phyloP scores from a whole-genome alignment of 225 moss, liverwort and hornwort species.

The Physcomitrellopsis africana region DNA sequence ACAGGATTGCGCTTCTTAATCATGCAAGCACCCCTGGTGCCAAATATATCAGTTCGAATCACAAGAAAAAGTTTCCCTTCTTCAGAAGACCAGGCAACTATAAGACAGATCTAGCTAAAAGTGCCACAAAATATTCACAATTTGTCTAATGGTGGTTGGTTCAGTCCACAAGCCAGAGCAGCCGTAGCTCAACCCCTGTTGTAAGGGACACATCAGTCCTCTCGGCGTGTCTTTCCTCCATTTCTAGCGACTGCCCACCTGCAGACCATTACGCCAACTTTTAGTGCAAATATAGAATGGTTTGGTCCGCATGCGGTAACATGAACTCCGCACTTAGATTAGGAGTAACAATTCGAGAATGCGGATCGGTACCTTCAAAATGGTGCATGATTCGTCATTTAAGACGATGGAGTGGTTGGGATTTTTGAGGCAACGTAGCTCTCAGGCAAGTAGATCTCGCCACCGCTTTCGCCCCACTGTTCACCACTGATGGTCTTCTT shows the following conservation, averaged over 20 bases:
- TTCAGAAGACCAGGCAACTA: constrained; percentile 29
- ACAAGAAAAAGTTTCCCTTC: constrained; percentile 20
- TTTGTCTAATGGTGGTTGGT: constrained; percentile 31
- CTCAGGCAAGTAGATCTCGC: constrained; percentile 93
- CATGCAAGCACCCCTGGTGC: constrained; percentile 99
- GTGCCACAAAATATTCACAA: constrained; percentile 41
- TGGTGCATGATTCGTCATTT: constrained; percentile 15
- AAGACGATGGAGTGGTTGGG: constrained; percentile 21
- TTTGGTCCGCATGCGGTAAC: not conserved
- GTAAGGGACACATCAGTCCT: constrained; percentile 1
- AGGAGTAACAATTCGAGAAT: too few relatives aligned
- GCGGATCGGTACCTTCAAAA: not conserved
- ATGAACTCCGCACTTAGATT: not conserved
- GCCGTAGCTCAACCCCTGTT: constrained; percentile 29
- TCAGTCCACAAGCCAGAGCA: constrained; percentile 33
- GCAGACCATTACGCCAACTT: constrained; percentile 27
- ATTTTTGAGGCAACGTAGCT: constrained; percentile 64
- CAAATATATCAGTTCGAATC: constrained; percentile 58
- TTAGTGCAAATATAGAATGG: constrained; percentile 11
- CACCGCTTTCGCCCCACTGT: constrained; percentile 94
- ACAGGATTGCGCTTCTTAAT: constrained; percentile 45
- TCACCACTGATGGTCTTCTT: constrained; percentile 96
- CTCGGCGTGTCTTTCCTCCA: constrained; percentile 14
- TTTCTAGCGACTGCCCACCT: constrained; percentile 34
- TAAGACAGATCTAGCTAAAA: constrained; percentile 25